Evolutionary conservation across 345 rosid species (phyloP), one percentile per base, ranked within the genome.

Genomic region (Zanthoxylum bungeanum): DNA sequence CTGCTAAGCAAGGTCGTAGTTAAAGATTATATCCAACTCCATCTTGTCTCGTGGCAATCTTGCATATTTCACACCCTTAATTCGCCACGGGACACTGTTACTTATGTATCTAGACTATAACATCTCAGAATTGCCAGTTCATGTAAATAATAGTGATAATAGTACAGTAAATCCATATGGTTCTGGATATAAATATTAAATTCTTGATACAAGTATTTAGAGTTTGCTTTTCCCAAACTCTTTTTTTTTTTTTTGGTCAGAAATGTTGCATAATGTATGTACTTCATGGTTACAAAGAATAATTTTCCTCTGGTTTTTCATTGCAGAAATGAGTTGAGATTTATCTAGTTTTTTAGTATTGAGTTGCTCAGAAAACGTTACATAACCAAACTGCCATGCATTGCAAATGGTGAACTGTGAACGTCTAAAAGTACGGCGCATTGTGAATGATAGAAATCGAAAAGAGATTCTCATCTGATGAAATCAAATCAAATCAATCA

Each of bases 1-100:
- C 85, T 59, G 75, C 83, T 19, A 83, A 78, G 80, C 70, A 57
- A 66, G 78, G 64, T 60, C 7, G 21, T n/a, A 42, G 73, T 30
- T 57, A 33, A 69, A 53, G 40, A 30, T 69, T 69, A 40, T 40
- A 56, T n/a, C 17, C 0, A 59, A 39, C 16, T 5, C 17, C 16
- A n/a, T 40, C 4, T 27, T 37, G 16, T 28, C 25, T 28, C 24
- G 6, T 19, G 11, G 39, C n/a, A 5, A 21, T 27, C 36, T 25
- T 19, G 25, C 5, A 7, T 25, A 39, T 57, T 28, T 28, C 28
- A 40, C 64, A 28, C 19, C 4, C 21, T 28, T 57, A 16, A 6
- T 34, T 9, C 37, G 33, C 3, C 14, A 4, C 42, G 28, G 21
- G 27, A 5, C 30, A 31, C 12, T 28, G 28, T 50, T 50, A 44